Conservation (phyloP, 352 stramenopile genomes). For the Globisporangium okanoganense region DNA sequence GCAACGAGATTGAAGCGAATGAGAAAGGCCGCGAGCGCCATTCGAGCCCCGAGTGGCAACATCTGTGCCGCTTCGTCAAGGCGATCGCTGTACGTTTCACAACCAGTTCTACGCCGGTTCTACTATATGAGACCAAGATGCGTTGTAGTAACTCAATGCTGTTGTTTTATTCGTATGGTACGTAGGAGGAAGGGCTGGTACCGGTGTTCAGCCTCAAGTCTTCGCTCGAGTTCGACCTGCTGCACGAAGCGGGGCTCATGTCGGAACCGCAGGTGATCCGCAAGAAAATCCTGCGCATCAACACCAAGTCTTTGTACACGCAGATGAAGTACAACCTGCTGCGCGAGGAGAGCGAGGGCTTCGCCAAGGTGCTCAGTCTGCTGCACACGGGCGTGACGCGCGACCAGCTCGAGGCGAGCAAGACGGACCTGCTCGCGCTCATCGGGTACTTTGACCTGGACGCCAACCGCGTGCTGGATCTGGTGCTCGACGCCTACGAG, state of each 20-base stretch:
- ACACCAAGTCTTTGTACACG: conserved; percentile 90
- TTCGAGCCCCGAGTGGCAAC: conserved; percentile 65
- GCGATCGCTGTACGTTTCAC: conserved; percentile 37
- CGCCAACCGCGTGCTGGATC: conserved; percentile 93
- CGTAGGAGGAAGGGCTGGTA: conserved; percentile 69
- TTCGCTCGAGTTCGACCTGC: conserved; percentile 69
- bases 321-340: conserved; percentile 97
- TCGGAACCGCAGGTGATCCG: conserved; percentile 43
- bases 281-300: conserved; percentile 81
- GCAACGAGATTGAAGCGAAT: conserved; percentile 71
- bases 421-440: conserved; percentile 68
- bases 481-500: conserved; percentile 92
- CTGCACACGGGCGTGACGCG: conserved; percentile 68
- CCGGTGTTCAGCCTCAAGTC: conserved; percentile 48
- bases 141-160: background rate
- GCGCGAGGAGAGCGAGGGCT: conserved; percentile 96
- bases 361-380: conserved; percentile 89
- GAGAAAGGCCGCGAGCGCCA: conserved; percentile 67
- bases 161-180: background rate
- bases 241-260: conserved; percentile 62
- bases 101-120: too few species aligned
- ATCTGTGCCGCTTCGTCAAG: conserved; percentile 59
- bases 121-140: too few species aligned
- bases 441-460: conserved; percentile 95
- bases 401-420: conserved; percentile 59